These are phyloP conservation scores for Deinandra increscens DNA, from an alignment of 129 eudicot genomes.

Conservation along the genomic window DNA sequence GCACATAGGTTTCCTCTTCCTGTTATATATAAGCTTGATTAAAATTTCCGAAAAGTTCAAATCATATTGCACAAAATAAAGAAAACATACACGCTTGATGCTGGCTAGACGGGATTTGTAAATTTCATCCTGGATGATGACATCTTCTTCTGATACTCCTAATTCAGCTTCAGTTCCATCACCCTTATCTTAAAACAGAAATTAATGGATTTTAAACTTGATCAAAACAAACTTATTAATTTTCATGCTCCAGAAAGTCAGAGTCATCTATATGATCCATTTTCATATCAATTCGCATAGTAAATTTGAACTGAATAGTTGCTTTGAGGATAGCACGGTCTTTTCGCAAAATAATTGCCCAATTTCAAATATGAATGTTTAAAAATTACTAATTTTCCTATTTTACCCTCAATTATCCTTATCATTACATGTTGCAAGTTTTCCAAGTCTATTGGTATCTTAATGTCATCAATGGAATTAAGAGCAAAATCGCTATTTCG, in stretches of 20 bases:
- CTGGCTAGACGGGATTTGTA: conserved; percentile 86
- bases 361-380: too few species aligned
- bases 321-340: not conserved
- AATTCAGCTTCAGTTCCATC: conserved; percentile 69
- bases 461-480: too few species aligned
- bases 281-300: not conserved
- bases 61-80: conserved; percentile 2
- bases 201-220: conserved; percentile 16
- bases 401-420: too few species aligned
- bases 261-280: not conserved
- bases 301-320: not conserved
- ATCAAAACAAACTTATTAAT: not conserved
- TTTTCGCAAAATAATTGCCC: not conserved
- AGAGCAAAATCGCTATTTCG: too few species aligned
- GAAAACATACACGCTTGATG: conserved; percentile 78
- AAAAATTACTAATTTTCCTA: too few species aligned
- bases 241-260: not conserved
- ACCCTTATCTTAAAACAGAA: conserved; percentile 56
- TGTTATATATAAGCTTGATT: conserved; percentile 27
- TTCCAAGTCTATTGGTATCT: too few species aligned
- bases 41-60: not conserved
- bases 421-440: too few species aligned
- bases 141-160: conserved; percentile 75
- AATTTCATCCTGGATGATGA: conserved; percentile 80
- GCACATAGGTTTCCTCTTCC: conserved; percentile 85